phyloP scores from a whole-genome alignment of 2,329 filamentous ascomycete genomes.

The Helotiales sp. region DNA sequence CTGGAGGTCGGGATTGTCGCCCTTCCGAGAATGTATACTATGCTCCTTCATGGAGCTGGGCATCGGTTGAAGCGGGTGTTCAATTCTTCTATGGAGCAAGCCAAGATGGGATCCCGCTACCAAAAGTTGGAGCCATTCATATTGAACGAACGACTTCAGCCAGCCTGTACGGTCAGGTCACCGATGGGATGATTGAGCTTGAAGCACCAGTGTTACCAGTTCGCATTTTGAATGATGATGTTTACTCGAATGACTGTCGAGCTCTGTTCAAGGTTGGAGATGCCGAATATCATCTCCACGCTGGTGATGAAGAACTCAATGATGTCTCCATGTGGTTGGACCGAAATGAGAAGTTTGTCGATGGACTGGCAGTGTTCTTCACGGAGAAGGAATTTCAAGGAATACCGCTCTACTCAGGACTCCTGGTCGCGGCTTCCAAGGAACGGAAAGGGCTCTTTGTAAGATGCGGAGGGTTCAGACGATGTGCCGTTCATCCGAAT shows the following conservation, averaged over 20 bases:
- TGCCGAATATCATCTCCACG: neutral
- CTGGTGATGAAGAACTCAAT: neutral
- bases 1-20: neutral
- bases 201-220: neutral
- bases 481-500: neutral
- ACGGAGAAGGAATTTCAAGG: neutral
- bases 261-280: neutral
- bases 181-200: neutral
- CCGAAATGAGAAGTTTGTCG: neutral
- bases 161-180: neutral
- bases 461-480: neutral
- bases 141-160: neutral
- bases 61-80: neutral
- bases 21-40: neutral
- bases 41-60: neutral
- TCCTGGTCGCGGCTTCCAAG: neutral
- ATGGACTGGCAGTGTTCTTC: neutral
- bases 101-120: neutral
- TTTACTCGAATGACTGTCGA: neutral
- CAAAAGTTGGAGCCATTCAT: too few relatives aligned
- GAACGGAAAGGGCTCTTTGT: neutral
- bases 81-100: neutral
- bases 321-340: neutral
- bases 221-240: neutral
- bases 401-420: neutral